Percentiles rank a stretch among this genome's conserved stretches.
Evolutionary conservation across 805 yeast genomes (phyloP).

Genomic region (Cyberlindnera galapagoensis): DNA sequence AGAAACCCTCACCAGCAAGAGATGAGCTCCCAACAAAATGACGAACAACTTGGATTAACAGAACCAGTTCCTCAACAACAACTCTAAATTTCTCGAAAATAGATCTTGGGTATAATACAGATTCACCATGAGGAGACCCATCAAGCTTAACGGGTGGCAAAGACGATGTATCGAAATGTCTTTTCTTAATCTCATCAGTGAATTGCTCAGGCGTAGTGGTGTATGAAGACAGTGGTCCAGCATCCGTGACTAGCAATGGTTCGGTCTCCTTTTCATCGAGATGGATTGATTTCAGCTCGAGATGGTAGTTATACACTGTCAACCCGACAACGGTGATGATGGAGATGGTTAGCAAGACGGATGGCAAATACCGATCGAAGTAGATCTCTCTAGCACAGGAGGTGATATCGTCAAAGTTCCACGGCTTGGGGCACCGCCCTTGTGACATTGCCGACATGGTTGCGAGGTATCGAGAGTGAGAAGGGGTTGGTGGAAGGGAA

Average conservation of each 20-base stretch:
- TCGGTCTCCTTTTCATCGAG: constrained; percentile 11
- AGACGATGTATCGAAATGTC: constrained; percentile 58
- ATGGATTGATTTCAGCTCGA: background rate
- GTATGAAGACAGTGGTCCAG: background rate
- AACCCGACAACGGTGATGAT: constrained; percentile 9
- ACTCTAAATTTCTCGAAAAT: constrained; percentile 48
- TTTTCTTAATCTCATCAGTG: constrained; percentile 33
- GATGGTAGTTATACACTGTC: constrained; percentile 8
- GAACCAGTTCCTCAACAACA: constrained; percentile 39
- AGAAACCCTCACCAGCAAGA: constrained; percentile 11
- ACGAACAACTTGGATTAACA: constrained; percentile 33
- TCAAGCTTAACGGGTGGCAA: constrained; percentile 47
- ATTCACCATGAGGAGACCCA: constrained; percentile 55
- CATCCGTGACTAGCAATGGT: constrained; percentile 17
- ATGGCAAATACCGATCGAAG: constrained; percentile 33
- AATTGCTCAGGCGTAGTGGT: constrained; percentile 1
- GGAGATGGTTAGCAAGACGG: constrained; percentile 25
- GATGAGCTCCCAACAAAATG: constrained; percentile 26
- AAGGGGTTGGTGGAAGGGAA: too few relatives aligned
- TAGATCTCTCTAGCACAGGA: constrained; percentile 39
- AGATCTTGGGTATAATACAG: constrained; percentile 41
- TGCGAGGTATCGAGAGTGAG: too few relatives aligned
- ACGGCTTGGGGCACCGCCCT: constrained; percentile 23
- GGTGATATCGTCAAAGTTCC: constrained; percentile 61
- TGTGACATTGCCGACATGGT: constrained; percentile 1